Evolutionary conservation across 768 basidiomycete species (phyloP).

Genomic region (Clathrus columnatus): DNA sequence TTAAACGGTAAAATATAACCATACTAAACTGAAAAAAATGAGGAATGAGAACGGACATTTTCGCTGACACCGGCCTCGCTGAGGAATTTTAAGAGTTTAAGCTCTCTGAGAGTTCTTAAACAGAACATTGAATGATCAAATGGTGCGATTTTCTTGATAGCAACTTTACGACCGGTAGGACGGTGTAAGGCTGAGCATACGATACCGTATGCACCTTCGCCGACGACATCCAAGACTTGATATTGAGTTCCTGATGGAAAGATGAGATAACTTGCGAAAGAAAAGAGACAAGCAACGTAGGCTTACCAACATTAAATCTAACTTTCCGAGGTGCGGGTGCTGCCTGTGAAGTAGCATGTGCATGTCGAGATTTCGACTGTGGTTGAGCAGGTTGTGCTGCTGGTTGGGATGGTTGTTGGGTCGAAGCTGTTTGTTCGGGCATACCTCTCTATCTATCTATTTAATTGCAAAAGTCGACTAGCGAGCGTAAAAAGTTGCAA

Average conservation of each 20-base stretch:
- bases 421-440: constrained; percentile 3
- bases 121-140: constrained; percentile 95
- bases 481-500: constrained; percentile 2
- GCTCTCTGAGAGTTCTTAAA: constrained; percentile 65
- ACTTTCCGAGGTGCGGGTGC: constrained; percentile 68
- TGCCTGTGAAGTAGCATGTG: constrained; percentile 37
- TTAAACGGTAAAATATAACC: constrained; percentile 10
- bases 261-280: background rate
- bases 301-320: constrained; percentile 75
- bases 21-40: background rate
- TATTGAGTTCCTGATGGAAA: constrained; percentile 31
- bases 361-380: constrained; percentile 33
- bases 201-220: constrained; percentile 93
- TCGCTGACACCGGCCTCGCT: constrained; percentile 85
- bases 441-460: too few species aligned
- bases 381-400: constrained; percentile 4
- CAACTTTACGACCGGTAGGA: constrained; percentile 75
- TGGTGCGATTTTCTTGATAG: constrained; percentile 92
- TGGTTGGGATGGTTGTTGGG: background rate
- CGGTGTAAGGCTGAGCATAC: constrained; percentile 80
- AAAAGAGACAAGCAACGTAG: background rate
- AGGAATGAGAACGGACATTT: constrained; percentile 45
- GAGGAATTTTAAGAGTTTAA: constrained; percentile 83
- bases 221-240: constrained; percentile 73
- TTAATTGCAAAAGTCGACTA: constrained; percentile 12